Evolutionary conservation across 2,329 filamentous ascomycete species (phyloP).

Genomic region (Didymella glomerata): DNA sequence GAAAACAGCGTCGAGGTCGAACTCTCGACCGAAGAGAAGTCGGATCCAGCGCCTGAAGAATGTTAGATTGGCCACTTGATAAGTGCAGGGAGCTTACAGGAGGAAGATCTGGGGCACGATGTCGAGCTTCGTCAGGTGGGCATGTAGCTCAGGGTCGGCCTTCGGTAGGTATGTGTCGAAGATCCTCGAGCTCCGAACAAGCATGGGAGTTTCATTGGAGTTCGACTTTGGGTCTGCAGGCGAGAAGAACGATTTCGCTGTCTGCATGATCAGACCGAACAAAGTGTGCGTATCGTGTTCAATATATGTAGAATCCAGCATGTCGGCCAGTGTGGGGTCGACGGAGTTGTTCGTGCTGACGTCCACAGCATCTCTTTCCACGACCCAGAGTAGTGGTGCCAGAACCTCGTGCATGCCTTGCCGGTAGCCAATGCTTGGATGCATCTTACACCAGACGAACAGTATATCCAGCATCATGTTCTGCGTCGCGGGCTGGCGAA

Average conservation of each 20-base stretch:
- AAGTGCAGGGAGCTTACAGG: conserved; percentile 67
- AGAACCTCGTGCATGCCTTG: conserved; percentile 98
- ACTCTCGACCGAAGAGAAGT: conserved; percentile 91
- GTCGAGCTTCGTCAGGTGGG: conserved; percentile 82
- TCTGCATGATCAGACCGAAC: conserved; percentile 88
- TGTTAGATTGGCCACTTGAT: conserved; percentile 27
- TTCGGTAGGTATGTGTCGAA: conserved; percentile 81
- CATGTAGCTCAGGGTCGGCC: conserved; percentile 82
- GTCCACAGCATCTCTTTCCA: conserved; percentile 82
- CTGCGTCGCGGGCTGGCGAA: conserved; percentile 81
- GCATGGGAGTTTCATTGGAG: conserved; percentile 70
- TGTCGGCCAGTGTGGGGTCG: conserved; percentile 46
- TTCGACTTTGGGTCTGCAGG: conserved; percentile 56
- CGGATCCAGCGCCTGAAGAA: conserved; percentile 83
- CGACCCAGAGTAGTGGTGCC: conserved; percentile 84
- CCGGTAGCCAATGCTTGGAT: conserved; percentile 87
- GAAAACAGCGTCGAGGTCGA: conserved; percentile 84
- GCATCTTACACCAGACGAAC: conserved; percentile 93
- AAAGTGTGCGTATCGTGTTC: conserved; percentile 92
- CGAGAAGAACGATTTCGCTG: conserved; percentile 86
- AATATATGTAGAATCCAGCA: conserved; percentile 76
- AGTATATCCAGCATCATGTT: conserved; percentile 84
- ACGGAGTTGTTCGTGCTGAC: conserved; percentile 33
- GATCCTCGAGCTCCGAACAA: conserved; percentile 84
- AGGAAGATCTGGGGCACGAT: conserved; percentile 96